Percentiles rank a stretch among this genome's conserved stretches.
phyloP scores from a whole-genome alignment of 1,284 basidiomycete species.

The Melanopsichium pennsylvanicum region DNA sequence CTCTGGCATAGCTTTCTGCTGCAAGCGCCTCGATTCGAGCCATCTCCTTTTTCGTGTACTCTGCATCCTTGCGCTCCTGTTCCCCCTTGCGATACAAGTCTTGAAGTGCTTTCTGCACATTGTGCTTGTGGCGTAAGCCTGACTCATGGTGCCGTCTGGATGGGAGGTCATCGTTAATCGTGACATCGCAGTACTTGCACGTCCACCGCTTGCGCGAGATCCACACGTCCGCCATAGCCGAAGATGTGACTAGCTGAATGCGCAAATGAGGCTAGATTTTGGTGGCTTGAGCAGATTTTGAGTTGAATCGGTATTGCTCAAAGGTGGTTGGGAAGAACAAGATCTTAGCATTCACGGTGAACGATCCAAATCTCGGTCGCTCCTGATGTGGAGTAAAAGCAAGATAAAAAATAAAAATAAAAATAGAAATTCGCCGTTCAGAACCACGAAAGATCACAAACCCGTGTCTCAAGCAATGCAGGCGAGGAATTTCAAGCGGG shows the following conservation, averaged over 20 bases:
- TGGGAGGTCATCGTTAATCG: conserved; percentile 64
- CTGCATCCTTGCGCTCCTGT: conserved; percentile 82
- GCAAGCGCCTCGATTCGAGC: conserved; percentile 80
- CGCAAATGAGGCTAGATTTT: too few species aligned
- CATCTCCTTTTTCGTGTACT: conserved; percentile 86
- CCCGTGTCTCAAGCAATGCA: too few species aligned
- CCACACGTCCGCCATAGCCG: conserved; percentile 64
- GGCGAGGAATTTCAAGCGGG: too few species aligned
- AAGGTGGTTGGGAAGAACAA: too few species aligned
- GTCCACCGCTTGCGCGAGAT: conserved; percentile 62
- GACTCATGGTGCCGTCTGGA: conserved; percentile 91
- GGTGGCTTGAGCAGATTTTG: too few species aligned
- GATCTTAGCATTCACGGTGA: too few species aligned
- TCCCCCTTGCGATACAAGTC: conserved; percentile 92
- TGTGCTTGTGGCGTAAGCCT: conserved; percentile 91
- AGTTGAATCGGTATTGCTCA: too few species aligned
- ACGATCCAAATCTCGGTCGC: too few species aligned
- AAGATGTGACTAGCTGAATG: too few species aligned
- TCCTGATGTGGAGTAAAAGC: conserved; percentile 1
- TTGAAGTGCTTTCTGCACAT: conserved; percentile 87
- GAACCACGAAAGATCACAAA: neutral
- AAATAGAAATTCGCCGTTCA: conserved; percentile 2
- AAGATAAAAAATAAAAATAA: too few species aligned
- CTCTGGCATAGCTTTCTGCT: conserved; percentile 59
- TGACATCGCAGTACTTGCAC: conserved; percentile 65